Percentiles rank a stretch among this genome's conserved stretches.
Evolutionary conservation across 108 stramenopile genomes (phyloP).

Genomic region (Nitzschia inconspicua): DNA sequence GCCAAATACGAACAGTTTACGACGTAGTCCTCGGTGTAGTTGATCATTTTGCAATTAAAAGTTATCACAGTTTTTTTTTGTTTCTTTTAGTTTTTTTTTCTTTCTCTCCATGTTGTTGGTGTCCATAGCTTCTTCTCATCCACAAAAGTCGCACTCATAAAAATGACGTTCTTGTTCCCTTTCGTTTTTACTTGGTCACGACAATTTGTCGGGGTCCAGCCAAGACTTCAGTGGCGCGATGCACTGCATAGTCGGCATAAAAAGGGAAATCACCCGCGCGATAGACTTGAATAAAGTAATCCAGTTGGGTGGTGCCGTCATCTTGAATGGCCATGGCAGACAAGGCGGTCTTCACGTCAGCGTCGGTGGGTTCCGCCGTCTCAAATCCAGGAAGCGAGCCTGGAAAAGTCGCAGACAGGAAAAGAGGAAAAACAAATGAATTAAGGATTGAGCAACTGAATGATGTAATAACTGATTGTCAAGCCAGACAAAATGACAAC

Average conservation of each 20-base stretch:
- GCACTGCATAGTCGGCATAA: constrained; percentile 81
- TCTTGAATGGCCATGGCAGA: constrained; percentile 74
- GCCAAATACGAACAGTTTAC: no score
- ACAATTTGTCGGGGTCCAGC: constrained; percentile 77
- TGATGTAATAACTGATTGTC: no score
- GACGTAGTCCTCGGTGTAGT: no score
- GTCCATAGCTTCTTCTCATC: no score
- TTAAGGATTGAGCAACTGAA: neutral
- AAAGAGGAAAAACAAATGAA: neutral
- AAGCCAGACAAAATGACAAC: neutral
- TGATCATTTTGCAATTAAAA: no score
- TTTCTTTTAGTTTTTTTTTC: neutral
- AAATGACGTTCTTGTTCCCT: neutral
- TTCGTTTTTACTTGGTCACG: constrained; percentile 67
- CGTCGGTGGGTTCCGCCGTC: constrained; percentile 54
- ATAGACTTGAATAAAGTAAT: constrained; percentile 83
- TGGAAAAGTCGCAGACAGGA: neutral
- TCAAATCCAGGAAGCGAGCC: constrained; percentile 63
- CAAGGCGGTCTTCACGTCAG: constrained; percentile 64
- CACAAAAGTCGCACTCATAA: no score
- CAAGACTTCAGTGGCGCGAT: constrained; percentile 65
- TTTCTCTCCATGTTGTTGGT: no score
- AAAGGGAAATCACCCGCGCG: constrained; percentile 79
- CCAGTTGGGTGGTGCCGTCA: constrained; percentile 58
- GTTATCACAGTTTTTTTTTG: no score